Percentiles rank a stretch among this genome's conserved stretches.
Evolutionary conservation across 352 stramenopile species (phyloP).

Genomic region (Hyaloperonospora arabidopsidis): DNA sequence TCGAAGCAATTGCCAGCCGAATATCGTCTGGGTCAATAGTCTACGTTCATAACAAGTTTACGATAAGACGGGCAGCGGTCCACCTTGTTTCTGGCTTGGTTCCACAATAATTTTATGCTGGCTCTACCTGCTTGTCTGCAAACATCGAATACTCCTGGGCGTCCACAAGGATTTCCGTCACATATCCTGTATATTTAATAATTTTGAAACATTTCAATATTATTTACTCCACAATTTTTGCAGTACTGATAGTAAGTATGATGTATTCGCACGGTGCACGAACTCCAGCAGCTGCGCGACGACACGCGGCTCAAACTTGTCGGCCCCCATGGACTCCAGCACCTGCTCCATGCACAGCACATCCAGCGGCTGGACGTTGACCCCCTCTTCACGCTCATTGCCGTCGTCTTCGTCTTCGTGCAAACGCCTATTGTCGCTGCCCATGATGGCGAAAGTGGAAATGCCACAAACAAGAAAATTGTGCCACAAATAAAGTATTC

Average conservation of each 20-base stretch:
- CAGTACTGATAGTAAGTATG: not conserved
- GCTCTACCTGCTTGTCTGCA: conserved; percentile 52
- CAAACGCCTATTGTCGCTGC: conserved; percentile 33
- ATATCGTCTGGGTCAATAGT: conserved; percentile 68
- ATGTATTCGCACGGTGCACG: conserved; percentile 46
- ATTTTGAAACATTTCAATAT: not conserved
- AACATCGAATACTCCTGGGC: conserved; percentile 80
- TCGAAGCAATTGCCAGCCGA: conserved; percentile 64
- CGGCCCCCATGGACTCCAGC: conserved; percentile 72
- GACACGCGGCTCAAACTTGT: conserved; percentile 73
- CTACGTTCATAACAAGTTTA: conserved; percentile 20
- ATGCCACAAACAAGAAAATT: no score
- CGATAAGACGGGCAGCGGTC: conserved; percentile 8
- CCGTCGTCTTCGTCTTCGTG: conserved; percentile 59
- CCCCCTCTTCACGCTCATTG: conserved; percentile 26
- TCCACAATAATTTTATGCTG: not conserved
- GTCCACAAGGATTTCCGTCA: conserved; percentile 76
- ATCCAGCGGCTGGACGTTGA: conserved; percentile 49
- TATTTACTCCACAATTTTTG: conserved; percentile 1
- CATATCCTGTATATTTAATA: conserved; percentile 43
- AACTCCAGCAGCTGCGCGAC: conserved; percentile 79
- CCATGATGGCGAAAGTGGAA: conserved; percentile 15
- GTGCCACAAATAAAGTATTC: no score
- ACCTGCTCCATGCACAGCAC: conserved; percentile 48
- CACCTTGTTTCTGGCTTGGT: not conserved